phyloP scores from a whole-genome alignment of 2,329 filamentous ascomycete genomes.

The Shiraia sp. region DNA sequence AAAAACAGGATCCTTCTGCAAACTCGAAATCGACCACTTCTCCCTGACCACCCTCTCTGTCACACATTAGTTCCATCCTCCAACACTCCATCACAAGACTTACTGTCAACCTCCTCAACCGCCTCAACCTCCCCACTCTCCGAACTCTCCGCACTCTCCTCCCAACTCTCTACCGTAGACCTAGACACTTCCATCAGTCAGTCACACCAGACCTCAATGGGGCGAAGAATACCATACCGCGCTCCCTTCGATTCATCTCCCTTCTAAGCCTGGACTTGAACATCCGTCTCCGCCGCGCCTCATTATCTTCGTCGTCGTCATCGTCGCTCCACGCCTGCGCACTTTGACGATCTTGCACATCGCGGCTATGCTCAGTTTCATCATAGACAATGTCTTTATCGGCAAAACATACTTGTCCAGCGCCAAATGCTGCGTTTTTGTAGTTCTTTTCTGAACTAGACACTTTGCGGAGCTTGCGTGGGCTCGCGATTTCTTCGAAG shows the following conservation, averaged over 20 bases:
- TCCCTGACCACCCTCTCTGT: no score
- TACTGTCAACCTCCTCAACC: no score
- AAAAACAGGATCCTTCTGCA: no score
- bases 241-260: background rate
- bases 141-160: no score
- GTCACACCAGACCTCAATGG: no score
- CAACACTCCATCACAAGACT: no score
- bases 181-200: no score
- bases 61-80: no score
- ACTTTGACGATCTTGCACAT: conserved; percentile 4
- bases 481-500: background rate
- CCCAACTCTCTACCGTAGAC: no score
- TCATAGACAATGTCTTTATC: background rate
- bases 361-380: conserved; percentile 5
- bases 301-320: background rate
- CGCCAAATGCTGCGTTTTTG: background rate
- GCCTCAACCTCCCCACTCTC: no score
- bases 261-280: background rate
- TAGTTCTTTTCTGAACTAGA: background rate
- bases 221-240: no score
- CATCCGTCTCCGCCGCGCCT: background rate
- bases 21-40: no score
- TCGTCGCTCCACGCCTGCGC: background rate
- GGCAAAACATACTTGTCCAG: background rate
- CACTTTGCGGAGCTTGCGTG: background rate